Base-by-base conservation (phyloP, 2,329 filamentous ascomycete genomes). In the Tolypocladium cylindrosporum region DNA sequence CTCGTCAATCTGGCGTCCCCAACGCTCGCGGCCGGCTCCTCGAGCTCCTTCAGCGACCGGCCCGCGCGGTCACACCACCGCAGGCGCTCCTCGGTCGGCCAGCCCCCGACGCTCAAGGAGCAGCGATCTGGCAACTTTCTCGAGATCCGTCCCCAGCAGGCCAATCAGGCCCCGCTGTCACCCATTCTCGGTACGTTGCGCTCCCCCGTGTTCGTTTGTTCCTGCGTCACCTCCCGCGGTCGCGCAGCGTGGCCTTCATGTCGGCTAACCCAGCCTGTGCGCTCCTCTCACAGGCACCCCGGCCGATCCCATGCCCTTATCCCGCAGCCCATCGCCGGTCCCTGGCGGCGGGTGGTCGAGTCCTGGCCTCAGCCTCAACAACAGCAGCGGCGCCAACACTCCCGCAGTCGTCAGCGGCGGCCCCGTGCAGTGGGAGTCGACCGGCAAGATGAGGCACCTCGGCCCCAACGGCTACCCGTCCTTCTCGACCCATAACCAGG, bases 291-390 rank as follows among this genome's bases (percentile, higher is more conserved):
- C 72, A 82, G 79, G 82, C 68, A 85, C 79, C 55, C 80, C 84
- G 50, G 78, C 75, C 65, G 68, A 73, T 64, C 74, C 77, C 67
- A 96, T 96, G 92, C 89, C 89, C 64, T 77, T 93, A 62, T 94
- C 91, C 64, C 86, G 91, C 74, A 95, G 90, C 69, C 90, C 92
- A 55, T 96, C 91, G 58, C 93, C 92, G 61, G 82, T 85, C 62
- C 88, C 86, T 61, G 88, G 89, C 67, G 91, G 90, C 69, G 91
- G 91, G 66, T 97, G 93, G 92, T 85, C 90, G 58, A 94, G 88
- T 74, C 91, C 89, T 58, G 90, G 87, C 62, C 80, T 90, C 69
- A 88, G 84, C 68, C 85, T 88, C 60, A 85, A 84, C 62, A 90
- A 84, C 63, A 90, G 87, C 63, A 90, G 87, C 71, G 87, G 87